A percentile compares a stretch with the other conserved stretches of the same genome.
These are phyloP conservation scores for Rhodotorula sp. DNA, from an alignment of 1,284 basidiomycete species.

Conservation along the genomic window DNA sequence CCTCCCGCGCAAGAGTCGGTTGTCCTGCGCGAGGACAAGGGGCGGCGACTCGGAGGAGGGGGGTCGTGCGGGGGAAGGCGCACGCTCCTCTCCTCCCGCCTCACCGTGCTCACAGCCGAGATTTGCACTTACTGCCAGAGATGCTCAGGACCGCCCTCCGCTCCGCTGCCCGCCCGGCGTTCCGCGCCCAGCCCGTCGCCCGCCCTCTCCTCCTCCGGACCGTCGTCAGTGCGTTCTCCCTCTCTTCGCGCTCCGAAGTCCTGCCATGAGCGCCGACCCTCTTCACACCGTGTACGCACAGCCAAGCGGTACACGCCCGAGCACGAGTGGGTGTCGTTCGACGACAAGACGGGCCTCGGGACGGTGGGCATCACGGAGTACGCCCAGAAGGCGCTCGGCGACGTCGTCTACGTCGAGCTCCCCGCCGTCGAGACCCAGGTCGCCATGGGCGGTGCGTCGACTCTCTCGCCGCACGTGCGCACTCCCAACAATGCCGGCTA, in stretches of 20 bases:
- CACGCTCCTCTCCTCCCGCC: not conserved
- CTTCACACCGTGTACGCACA: slow-evolving; percentile 50
- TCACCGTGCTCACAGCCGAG: not conserved
- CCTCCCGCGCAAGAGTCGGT: not conserved
- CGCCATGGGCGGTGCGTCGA: slow-evolving; percentile 69
- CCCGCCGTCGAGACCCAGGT: slow-evolving; percentile 71
- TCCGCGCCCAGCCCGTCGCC: not conserved
- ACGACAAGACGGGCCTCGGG: slow-evolving; percentile 76
- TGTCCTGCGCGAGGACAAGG: not conserved
- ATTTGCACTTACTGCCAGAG: not conserved
- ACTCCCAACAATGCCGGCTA: not conserved
- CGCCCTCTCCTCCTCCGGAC: slow-evolving; percentile 17
- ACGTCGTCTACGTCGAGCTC: slow-evolving; percentile 97
- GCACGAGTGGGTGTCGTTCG: slow-evolving; percentile 86
- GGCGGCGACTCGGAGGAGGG: not conserved
- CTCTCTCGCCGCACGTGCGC: not conserved
- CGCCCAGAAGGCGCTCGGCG: slow-evolving; percentile 88
- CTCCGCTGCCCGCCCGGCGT: slow-evolving; percentile 8
- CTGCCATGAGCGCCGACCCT: not conserved
- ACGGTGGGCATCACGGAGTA: slow-evolving; percentile 89
- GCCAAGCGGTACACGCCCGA: slow-evolving; percentile 83
- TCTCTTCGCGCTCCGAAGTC: not conserved
- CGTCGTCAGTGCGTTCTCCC: slow-evolving; percentile 33
- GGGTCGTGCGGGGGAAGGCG: not conserved
- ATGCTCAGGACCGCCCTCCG: slow-evolving; percentile 31